A percentile compares a stretch with the other conserved stretches of the same genome.
Evolutionary conservation across 805 yeast genomes (phyloP).

Genomic region (Wickerhamomyces canadensis): DNA sequence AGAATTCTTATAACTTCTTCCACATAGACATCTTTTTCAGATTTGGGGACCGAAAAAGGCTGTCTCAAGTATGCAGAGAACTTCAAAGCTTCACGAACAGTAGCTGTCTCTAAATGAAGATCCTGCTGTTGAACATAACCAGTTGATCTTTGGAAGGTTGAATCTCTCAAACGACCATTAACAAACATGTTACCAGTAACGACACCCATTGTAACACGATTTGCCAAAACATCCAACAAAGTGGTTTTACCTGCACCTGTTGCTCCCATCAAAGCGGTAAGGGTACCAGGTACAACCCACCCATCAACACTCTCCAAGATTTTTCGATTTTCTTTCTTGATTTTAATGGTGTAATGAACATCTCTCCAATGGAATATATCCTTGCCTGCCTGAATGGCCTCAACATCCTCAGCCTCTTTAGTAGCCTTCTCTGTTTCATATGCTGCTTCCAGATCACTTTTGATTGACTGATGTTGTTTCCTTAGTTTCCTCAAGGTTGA

Average conservation of each 20-base stretch:
- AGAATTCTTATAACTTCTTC: slow-evolving; percentile 61
- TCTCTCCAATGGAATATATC: slow-evolving; percentile 71
- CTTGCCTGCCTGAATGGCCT: slow-evolving; percentile 29
- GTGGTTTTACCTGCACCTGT: slow-evolving; percentile 89
- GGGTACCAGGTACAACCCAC: slow-evolving; percentile 74
- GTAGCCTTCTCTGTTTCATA: not conserved
- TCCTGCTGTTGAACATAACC: slow-evolving; percentile 84
- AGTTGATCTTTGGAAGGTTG: slow-evolving; percentile 68
- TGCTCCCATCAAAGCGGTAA: slow-evolving; percentile 81
- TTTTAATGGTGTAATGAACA: slow-evolving; percentile 59
- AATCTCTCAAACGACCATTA: slow-evolving; percentile 56
- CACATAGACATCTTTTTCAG: slow-evolving; percentile 62
- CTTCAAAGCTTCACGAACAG: slow-evolving; percentile 69
- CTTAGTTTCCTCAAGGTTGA: slow-evolving; percentile 33
- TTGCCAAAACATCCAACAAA: slow-evolving; percentile 64
- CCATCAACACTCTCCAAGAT: slow-evolving; percentile 55
- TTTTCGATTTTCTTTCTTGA: slow-evolving; percentile 53
- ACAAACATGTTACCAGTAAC: slow-evolving; percentile 70
- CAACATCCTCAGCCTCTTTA: slow-evolving; percentile 21
- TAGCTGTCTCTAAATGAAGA: slow-evolving; percentile 59
- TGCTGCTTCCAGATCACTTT: slow-evolving; percentile 20
- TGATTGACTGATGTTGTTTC: slow-evolving; percentile 23
- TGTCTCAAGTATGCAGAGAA: slow-evolving; percentile 73
- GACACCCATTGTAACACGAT: slow-evolving; percentile 64
- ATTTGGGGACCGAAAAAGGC: slow-evolving; percentile 47